Base-by-base conservation (phyloP, 495 filamentous ascomycete species). In the Rostrohypoxylon terebratum region DNA sequence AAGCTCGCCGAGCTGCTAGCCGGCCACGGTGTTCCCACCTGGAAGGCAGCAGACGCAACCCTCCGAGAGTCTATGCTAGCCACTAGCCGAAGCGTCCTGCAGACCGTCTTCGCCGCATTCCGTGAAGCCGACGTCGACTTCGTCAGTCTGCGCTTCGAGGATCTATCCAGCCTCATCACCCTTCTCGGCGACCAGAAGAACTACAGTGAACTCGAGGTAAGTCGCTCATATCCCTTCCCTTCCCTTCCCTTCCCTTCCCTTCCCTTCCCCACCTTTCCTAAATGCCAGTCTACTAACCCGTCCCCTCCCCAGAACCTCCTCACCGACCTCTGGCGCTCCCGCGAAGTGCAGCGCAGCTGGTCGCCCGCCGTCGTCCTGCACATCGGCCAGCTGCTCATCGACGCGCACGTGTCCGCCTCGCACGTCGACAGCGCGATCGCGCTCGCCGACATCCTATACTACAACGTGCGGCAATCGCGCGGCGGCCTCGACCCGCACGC, bases 381-480 rank as follows among this genome's bases (percentile, higher is more conserved):
- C 70, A 85, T 90, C 44, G 88, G 88, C 2, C 81, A 83, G n/a
- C 81, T 85, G 6, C 82, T 89, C 31, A 85, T 90, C 23, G 84
- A 90, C 75, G 86, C 86, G 0, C 85, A 85, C 38, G 87, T 86
- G 71, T 84, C 82, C 20, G 81, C 81, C 18, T 82, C 82, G 25
- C 76, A 80, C 63, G 44, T 66, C 28, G 65, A 77, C 10, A 78
- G 78, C 3, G 86, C 88, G 20, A 86, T 87, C 63, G 82, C 84
- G 18, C 81, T 91, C 0, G 85, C 85, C 74, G 85, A 88, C 55
- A 85, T 85, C 71, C 87, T 91, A 68, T 87, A 85, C 77, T 90
- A 91, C 79, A 91, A 91, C 62, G 80, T 91, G 55, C 86, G 87
- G 6, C 85, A 87, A 45, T 84, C 85, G 5, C 87, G 85, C 72